Base-by-base conservation (phyloP, 257 asterid species). In the Dorcoceras hygrometricum region DNA sequence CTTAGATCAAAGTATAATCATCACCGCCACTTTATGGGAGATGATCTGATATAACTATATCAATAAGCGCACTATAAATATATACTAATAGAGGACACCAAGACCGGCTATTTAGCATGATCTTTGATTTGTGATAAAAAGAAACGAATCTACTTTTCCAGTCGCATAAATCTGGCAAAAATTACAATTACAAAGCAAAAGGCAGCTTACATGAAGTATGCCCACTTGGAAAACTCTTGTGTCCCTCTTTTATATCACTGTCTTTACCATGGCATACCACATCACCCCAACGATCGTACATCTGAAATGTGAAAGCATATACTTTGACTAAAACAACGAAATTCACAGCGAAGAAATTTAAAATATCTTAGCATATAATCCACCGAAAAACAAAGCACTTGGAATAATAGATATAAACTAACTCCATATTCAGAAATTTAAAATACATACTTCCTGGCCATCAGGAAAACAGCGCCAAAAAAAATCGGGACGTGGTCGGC, bases 391-490 rank as follows among this genome's bases (percentile, higher is more conserved):
- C 12, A 29, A 65, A 36, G 25, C 34, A n/a, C 14, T 23, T 19
- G 8, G 16, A 60, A 24, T 23, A 31, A 31, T 14, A 8, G 19
- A 61, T 60, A 10, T 12, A 39, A 19, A 29, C 25, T 19, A 59
- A n/a, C 18, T n/a, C 23, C n/a, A 63, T 20, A 12, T 5, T 51
- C 27, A 31, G 28, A 43, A 43, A 19, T 10, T 4, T 22, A 39
- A 27, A 43, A 7, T 26, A 63, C 74, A n/a, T 50, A 84, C 90
- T 73, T 71, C 83, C 62, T 79, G 76, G 18, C 89, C 89, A 66
- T 84, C 80, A 62, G 89, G 89, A 65, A 84, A 84, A 63, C 89
- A 84, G n/a, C 89, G 81, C 89, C 85, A 84, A 26, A 84, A 84
- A 61, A 84, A 84, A 57, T 84, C 83, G 0, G 89, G 89, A 24